Evolutionary conservation across 768 basidiomycete species (phyloP).

Genomic region (Auriscalpium orientale): DNA sequence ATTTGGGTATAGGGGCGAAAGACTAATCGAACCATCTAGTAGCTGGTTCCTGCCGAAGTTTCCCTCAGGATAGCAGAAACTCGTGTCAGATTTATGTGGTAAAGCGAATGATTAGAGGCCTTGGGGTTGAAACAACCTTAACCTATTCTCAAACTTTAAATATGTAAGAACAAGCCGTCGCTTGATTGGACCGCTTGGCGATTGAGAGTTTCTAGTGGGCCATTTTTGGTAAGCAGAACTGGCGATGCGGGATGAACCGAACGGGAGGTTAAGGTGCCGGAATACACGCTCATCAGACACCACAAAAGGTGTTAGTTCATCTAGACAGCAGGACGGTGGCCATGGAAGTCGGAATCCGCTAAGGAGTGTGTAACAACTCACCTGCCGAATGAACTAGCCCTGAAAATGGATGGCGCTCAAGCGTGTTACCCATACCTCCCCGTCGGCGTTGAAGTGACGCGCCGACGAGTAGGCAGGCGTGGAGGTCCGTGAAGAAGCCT

Average conservation of each 20-base stretch:
- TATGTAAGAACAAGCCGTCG: slow-evolving; percentile 49
- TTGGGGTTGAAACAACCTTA: slow-evolving; percentile 83
- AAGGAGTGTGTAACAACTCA: slow-evolving; percentile 87
- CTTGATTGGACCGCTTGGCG: slow-evolving; percentile 42
- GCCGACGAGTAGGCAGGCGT: slow-evolving; percentile 72
- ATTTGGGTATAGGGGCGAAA: slow-evolving; percentile 95
- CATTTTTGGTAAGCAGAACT: slow-evolving; percentile 71
- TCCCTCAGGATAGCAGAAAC: slow-evolving; percentile 70
- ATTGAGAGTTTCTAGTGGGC: slow-evolving; percentile 68
- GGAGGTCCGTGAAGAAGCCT: slow-evolving; percentile 75
- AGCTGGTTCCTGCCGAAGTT: slow-evolving; percentile 90
- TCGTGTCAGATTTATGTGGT: slow-evolving; percentile 51
- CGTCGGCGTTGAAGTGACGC: slow-evolving; percentile 64
- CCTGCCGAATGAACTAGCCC: slow-evolving; percentile 27
- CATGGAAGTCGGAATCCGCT: slow-evolving; percentile 82
- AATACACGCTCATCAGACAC: slow-evolving; percentile 80
- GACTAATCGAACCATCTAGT: slow-evolving; percentile 94
- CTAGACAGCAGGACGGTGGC: slow-evolving; percentile 83
- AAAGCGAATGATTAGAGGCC: slow-evolving; percentile 90
- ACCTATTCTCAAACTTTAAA: slow-evolving; percentile 74
- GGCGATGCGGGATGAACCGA: slow-evolving; percentile 67
- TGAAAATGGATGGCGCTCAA: slow-evolving; percentile 42
- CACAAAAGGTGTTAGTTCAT: slow-evolving; percentile 83
- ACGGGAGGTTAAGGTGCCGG: slow-evolving; percentile 73
- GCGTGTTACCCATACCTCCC: slow-evolving; percentile 54